Evolutionary conservation across 1,139 yeast genomes (phyloP).

Genomic region (Insectozyma bohioensis): DNA sequence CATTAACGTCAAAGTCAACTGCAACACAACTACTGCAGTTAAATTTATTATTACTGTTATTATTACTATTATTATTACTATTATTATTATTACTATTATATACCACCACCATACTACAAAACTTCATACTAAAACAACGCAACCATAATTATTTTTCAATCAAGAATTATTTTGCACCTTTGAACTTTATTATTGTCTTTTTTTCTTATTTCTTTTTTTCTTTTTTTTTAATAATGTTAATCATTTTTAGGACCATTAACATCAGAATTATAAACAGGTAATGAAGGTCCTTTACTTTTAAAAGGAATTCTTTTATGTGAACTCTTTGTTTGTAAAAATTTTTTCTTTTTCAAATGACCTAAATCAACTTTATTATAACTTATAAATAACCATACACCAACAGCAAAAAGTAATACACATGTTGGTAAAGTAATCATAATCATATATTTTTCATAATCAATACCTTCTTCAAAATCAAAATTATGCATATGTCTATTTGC

Average conservation of each 20-base stretch:
- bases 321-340: constrained; percentile 43
- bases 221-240: constrained; percentile 3
- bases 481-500: constrained; percentile 37
- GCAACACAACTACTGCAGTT: no score
- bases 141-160: no score
- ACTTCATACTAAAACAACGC: no score
- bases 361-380: constrained; percentile 52
- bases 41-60: no score
- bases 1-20: no score
- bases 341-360: constrained; percentile 51
- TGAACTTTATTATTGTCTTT: no score
- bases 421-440: constrained; percentile 72
- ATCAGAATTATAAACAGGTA: constrained; percentile 30
- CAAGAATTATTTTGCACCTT: no score
- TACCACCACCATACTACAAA: no score
- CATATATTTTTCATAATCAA: constrained; percentile 66
- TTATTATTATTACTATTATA: no score
- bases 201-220: not conserved
- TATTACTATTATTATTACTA: no score
- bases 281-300: constrained; percentile 23
- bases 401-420: constrained; percentile 57
- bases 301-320: constrained; percentile 34
- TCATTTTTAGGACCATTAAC: constrained; percentile 12
- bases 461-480: constrained; percentile 51
- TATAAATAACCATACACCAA: constrained; percentile 65